phyloP scores from a whole-genome alignment of 345 rosid genomes.

The Aurinia saxatilis region DNA sequence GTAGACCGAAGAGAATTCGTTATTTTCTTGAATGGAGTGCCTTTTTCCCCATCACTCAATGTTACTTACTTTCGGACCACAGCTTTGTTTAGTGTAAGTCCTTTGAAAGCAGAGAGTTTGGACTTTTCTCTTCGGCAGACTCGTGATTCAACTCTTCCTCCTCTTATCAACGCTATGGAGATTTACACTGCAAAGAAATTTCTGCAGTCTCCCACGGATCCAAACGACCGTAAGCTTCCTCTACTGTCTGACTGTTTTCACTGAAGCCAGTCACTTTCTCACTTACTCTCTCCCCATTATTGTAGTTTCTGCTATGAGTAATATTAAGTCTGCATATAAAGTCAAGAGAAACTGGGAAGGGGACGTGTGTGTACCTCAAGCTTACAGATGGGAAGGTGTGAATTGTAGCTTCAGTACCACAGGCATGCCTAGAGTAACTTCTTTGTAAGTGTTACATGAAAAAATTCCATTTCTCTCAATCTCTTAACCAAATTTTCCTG shows the following conservation, averaged over 20 bases:
- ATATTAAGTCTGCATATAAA: slow-evolving; percentile 33
- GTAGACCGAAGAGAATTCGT: slow-evolving; percentile 16
- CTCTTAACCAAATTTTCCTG: background rate
- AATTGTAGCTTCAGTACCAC: slow-evolving; percentile 32
- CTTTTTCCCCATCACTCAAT: background rate
- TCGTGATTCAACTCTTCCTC: slow-evolving; percentile 26
- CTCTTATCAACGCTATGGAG: slow-evolving; percentile 41
- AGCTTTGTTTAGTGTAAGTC: background rate
- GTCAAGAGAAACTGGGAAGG: slow-evolving; percentile 48
- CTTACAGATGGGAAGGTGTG: slow-evolving; percentile 41
- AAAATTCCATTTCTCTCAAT: background rate
- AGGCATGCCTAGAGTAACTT: slow-evolving; percentile 29
- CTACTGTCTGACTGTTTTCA: background rate
- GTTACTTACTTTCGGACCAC: slow-evolving; percentile 4
- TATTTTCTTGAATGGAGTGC: slow-evolving; percentile 1
- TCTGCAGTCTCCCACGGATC: slow-evolving; percentile 17
- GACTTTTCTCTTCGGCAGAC: slow-evolving; percentile 16
- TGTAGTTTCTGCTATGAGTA: slow-evolving; percentile 36
- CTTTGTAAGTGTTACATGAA: slow-evolving; percentile 32
- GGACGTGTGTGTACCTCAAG: slow-evolving; percentile 34
- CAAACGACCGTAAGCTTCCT: slow-evolving; percentile 24
- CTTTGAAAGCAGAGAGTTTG: background rate
- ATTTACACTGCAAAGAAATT: slow-evolving; percentile 19
- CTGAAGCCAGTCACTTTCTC: background rate
- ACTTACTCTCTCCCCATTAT: background rate